phyloP scores from a whole-genome alignment of 306 rosid species.

The Senna tora region DNA sequence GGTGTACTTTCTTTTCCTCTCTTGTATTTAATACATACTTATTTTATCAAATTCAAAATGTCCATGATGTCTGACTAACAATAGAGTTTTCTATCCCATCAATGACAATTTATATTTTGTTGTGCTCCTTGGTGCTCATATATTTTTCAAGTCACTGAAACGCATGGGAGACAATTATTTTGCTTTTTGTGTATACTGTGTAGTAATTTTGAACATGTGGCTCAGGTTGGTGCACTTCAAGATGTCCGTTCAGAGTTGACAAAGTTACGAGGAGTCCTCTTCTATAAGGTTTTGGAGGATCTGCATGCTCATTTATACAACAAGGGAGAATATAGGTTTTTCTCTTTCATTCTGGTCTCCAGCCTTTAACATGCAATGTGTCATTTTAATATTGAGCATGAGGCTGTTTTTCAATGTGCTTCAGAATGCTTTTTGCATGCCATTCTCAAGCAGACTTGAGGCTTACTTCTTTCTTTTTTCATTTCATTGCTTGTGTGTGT shows the following conservation, averaged over 20 bases:
- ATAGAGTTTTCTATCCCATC: neutral
- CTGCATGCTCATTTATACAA: conserved; percentile 93
- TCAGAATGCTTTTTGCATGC: conserved; percentile 29
- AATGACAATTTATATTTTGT: neutral
- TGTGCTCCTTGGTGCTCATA: neutral
- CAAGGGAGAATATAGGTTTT: conserved; percentile 96
- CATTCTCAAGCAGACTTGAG: conserved; percentile 35
- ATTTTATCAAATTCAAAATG: neutral
- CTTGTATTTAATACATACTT: neutral
- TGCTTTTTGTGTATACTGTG: conserved; percentile 16
- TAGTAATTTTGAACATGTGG: conserved; percentile 36
- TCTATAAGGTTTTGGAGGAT: conserved; percentile 90
- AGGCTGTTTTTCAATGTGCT: neutral
- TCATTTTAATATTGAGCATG: conserved; percentile 18
- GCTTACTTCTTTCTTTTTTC: conserved; percentile 28
- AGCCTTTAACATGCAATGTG: conserved; percentile 12
- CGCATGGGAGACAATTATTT: conserved; percentile 19
- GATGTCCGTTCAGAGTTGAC: conserved; percentile 97
- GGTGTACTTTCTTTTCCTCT: neutral
- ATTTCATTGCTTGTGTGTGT: conserved; percentile 15
- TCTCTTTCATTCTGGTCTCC: conserved; percentile 29
- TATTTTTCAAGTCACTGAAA: conserved; percentile 17
- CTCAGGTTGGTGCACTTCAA: conserved; percentile 98
- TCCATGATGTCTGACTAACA: neutral
- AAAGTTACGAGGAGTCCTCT: conserved; percentile 86